Evolutionary conservation across 1,284 basidiomycete genomes (phyloP).

Genomic region (Leccinum colubrinum): DNA sequence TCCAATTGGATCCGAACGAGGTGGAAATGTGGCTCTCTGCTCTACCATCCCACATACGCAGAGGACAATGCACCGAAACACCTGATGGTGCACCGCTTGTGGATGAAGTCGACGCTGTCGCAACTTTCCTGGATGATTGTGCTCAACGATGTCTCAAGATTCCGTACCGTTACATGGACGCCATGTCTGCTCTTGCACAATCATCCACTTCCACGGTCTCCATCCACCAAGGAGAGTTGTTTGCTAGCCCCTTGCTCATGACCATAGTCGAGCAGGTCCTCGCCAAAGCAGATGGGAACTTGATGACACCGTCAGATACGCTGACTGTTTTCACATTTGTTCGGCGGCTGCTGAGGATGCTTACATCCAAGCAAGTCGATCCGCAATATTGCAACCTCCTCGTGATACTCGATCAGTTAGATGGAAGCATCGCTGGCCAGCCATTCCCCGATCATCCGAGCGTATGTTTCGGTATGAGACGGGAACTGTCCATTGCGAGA

Average conservation of each 20-base stretch:
- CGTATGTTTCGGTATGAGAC: slow-evolving; percentile 44
- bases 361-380: slow-evolving; percentile 52
- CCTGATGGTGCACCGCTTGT: slow-evolving; percentile 53
- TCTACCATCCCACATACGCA: slow-evolving; percentile 40
- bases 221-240: slow-evolving; percentile 14
- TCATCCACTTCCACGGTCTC: slow-evolving; percentile 3
- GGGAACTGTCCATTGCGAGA: slow-evolving; percentile 43
- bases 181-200: slow-evolving; percentile 30
- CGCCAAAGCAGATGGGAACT: slow-evolving; percentile 54
- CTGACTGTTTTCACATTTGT: slow-evolving; percentile 63
- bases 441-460: slow-evolving; percentile 37
- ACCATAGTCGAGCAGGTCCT: slow-evolving; percentile 75
- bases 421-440: slow-evolving; percentile 26
- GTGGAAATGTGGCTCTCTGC: slow-evolving; percentile 74
- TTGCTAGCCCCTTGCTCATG: slow-evolving; percentile 73
- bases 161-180: slow-evolving; percentile 87
- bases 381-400: slow-evolving; percentile 36
- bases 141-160: slow-evolving; percentile 81
- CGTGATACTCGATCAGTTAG: slow-evolving; percentile 39
- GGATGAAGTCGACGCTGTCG: slow-evolving; percentile 60
- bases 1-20: slow-evolving; percentile 79
- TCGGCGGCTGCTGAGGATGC: slow-evolving; percentile 55
- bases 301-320: slow-evolving; percentile 56
- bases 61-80: slow-evolving; percentile 37
- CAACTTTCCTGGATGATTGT: slow-evolving; percentile 85